Evolutionary conservation across 129 eudicot genomes (phyloP), one percentile per base, ranked within the genome.

Genomic region (Saposhnikovia divaricata): DNA sequence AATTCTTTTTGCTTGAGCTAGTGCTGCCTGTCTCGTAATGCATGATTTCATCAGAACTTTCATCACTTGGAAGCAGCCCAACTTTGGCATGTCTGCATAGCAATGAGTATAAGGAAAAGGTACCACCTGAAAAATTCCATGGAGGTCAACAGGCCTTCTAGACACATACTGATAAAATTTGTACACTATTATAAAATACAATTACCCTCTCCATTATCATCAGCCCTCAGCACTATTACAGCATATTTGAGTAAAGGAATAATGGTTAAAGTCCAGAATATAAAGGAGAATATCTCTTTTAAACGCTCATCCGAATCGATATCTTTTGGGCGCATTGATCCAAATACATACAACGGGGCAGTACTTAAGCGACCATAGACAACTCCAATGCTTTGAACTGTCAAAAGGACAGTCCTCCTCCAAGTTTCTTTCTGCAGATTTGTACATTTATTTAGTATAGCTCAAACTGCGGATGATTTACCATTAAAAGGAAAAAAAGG

Each of bases 201-300:
- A 51, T 51, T 88, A 88, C 91, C 91, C 46, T 88, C 91, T 81
- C 91, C 91, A 69, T 88, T 85, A 68, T 88, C 87, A 78, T 88
- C 89, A 66, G 89, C 89, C 44, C 81, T 81, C 78, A 88, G 75
- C 10, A 83, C 87, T 75, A 85, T 84, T 14, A 83, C 82, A 55
- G 86, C 81, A 77, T 88, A 88, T 74, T 88, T 88, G 34, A 88
- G 86, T 79, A 88, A 82, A 40, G 91, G 89, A 50, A 88, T 72
- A 72, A 88, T 43, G 65, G 91, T 85, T 47, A 88, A 25, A 18
- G 91, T 88, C 91, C 91, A 88, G 81, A 88, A 88, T 21, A 88
- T 74, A 51, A 88, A 88, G 37, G 89, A 88, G 76, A 88, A 88
- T 47, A 88, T 83, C 76, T 88, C 89, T 59, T 81, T 83, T 37